phyloP scores from a whole-genome alignment of 2,329 filamentous ascomycete genomes.

The Xylariaceae sp. region DNA sequence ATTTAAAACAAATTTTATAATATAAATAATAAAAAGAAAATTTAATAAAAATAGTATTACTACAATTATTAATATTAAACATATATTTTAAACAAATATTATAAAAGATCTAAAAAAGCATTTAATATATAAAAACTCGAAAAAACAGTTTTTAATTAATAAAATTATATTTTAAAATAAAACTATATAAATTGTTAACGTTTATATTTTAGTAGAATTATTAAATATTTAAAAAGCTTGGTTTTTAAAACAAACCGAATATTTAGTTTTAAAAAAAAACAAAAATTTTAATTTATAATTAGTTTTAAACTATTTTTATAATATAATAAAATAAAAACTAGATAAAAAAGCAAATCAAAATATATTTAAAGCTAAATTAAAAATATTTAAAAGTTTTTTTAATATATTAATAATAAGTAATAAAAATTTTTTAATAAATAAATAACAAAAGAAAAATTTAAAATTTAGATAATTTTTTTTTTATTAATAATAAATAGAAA shows the following conservation, averaged over 20 bases:
- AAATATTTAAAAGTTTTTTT: conserved; percentile 1
- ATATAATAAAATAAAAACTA: background rate
- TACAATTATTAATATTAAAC: background rate
- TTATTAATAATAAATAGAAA: background rate
- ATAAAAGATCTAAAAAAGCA: background rate
- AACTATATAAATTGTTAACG: conserved; percentile 1
- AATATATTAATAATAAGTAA: conserved; percentile 1
- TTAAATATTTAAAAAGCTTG: background rate
- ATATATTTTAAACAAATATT: background rate
- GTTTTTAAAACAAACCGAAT: conserved; percentile 2
- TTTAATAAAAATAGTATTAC: background rate
- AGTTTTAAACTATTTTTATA: background rate
- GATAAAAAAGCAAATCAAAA: background rate
- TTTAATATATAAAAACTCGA: background rate
- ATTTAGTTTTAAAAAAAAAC: background rate
- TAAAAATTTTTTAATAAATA: background rate
- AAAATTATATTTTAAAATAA: conserved; percentile 1
- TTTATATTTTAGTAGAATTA: conserved; percentile 2
- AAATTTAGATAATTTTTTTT: background rate
- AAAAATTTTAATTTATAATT: background rate
- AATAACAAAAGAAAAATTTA: background rate
- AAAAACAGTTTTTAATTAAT: background rate
- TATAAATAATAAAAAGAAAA: background rate
- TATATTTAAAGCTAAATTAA: conserved; percentile 1
- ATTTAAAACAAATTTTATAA: background rate